Base-by-base conservation (phyloP, 805 yeast genomes). In the Ogataea zsoltii region DNA sequence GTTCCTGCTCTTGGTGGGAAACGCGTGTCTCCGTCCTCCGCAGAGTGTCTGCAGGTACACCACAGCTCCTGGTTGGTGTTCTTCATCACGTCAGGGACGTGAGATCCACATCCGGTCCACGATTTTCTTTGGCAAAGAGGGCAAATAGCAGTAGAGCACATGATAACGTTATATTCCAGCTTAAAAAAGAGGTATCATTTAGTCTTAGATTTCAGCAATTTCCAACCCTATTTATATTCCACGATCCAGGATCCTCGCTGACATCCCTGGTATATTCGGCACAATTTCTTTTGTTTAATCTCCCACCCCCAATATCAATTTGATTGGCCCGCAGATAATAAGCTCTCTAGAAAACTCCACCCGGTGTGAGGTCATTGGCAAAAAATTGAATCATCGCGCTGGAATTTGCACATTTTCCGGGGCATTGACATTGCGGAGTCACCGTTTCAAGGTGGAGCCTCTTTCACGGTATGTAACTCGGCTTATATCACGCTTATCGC, bases 1-100 rank as follows among this genome's bases (percentile, higher is more conserved):
- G 83, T 77, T n/a, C 83, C 80, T 1, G 85, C 84, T 56, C 60
- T 72, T 45, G 86, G 86, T 18, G 86, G 86, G 53, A 68, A 80
- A 15, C 65, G 57, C n/a, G 63, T 64, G 38, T 71, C 60, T 5
- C 60, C 66, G 3, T 61, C 63, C 2, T 66, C 72, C 46, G 74
- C 75, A 17, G 65, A 56, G 43, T 72, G 73, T 45, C 67, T 69
- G 61, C 86, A 80, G 30, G 80, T 71, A 58, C 86, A 80, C 81
- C 82, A 76, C 46, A 63, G 67, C 16, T 62, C 62, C 45, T 66
- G 68, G 25, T 74, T 76, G 16, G 82, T 76, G 45, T 57, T 53
- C 42, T 72, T 74, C 85, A 80, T 79, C n/a, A 80, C 81, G 13
- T 61, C 51, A n/a, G 72, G 50, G 33, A 79, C 66, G 54, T 80